Evolutionary conservation across 306 rosid species (phyloP), one percentile per base, ranked within the genome.

Genomic region (Erythrophleum fordii): DNA sequence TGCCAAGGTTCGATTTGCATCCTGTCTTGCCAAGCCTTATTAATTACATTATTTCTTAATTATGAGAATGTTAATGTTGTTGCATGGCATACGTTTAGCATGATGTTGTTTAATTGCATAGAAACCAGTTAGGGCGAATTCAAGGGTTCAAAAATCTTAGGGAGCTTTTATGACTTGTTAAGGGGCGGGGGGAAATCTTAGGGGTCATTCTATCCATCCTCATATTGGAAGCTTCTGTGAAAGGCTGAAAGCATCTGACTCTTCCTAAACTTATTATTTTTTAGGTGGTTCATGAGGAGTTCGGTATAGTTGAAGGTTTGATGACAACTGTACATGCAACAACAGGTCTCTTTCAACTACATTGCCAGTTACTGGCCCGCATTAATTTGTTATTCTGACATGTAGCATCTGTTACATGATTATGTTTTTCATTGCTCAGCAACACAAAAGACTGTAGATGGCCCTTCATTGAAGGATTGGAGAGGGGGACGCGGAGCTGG

Each of bases 251-350:
- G 59, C 25, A 16, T 70, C 41, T 51, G 16, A 74, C 61, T 73
- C 48, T 72, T 45, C 51, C 70, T 61, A 18, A 22, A 26, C 28
- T 66, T 35, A 4, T 22, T 69, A 48, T 67, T 75, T 59, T 71
- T 46, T 77, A 95, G 99, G 99, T 95, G 72, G 94, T 95, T 86
- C 91, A 95, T 48, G 97, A 93, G 82, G 99, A 92, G 85, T 95
- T 95, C 76, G 99, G 99, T 53, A 95, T 95, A 46, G 37, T 90
- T 77, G 99, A 95, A 87, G 99, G 98, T 88, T 85, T 95, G 86
- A 95, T 95, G 99, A 95, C 99, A 23, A 95, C 99, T 56, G 99
- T 95, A 53, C 99, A 95, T 87, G 99, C 99, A 82, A 95, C 99
- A 29, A 93, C 99, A 90, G 99, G 99, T 95, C 44, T 87, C 52